Evolutionary conservation across 2,329 filamentous ascomycete genomes (phyloP).

Genomic region (Pseudocercospora pini-densiflorae): DNA sequence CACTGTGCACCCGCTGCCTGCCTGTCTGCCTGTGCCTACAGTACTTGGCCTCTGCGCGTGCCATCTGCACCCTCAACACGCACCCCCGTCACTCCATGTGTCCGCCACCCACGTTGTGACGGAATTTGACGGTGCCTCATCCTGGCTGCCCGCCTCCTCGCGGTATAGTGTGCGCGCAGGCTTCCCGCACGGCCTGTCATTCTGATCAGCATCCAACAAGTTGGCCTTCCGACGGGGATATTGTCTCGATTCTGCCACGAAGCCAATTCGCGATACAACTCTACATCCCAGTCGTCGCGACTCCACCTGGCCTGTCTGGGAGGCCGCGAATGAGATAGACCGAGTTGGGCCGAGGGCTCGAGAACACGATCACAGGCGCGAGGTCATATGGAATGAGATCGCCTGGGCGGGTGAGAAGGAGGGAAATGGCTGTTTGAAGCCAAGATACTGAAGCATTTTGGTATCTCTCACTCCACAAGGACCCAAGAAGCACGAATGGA

Average conservation of each 20-base stretch:
- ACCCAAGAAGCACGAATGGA: not conserved
- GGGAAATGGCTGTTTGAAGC: constrained; percentile 7
- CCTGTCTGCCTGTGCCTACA: no score
- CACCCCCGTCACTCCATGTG: not conserved
- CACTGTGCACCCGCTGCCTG: not conserved
- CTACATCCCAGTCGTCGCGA: constrained; percentile 4
- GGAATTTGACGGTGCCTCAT: constrained; percentile 1
- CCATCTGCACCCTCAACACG: constrained; percentile 1
- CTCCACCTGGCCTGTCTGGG: constrained; percentile 6
- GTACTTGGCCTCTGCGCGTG: constrained; percentile 1
- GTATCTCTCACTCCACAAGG: not conserved
- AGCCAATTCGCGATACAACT: constrained; percentile 11
- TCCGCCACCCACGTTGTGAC: constrained; percentile 2
- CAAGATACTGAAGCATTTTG: not conserved
- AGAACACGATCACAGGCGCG: constrained; percentile 1
- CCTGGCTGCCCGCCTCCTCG: not conserved
- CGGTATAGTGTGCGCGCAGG: not conserved
- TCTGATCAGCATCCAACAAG: constrained; percentile 1
- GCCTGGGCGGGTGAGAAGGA: constrained; percentile 2
- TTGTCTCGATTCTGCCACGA: constrained; percentile 11
- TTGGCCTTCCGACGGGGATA: constrained; percentile 1
- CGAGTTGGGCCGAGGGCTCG: constrained; percentile 7
- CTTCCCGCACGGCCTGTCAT: constrained; percentile 4
- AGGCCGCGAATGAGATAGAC: constrained; percentile 5
- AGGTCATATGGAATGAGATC: constrained; percentile 10